Conservation (phyloP, 495 filamentous ascomycete species). For the Cladorrhinum samala region DNA sequence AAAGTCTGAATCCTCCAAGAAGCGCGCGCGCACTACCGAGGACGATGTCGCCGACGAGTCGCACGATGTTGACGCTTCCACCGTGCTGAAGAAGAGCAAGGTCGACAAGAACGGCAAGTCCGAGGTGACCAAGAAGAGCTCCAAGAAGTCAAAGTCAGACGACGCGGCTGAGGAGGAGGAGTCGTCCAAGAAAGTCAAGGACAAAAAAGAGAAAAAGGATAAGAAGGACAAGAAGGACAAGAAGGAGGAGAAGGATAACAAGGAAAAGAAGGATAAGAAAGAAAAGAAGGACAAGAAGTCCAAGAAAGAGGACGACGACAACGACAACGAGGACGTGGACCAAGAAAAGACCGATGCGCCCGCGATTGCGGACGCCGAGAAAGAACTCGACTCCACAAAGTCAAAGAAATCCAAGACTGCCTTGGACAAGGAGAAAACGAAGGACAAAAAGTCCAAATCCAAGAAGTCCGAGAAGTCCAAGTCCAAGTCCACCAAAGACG, state of each 20-base stretch:
- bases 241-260: constrained; percentile 19
- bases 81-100: constrained; percentile 32
- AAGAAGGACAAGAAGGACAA: constrained; percentile 35
- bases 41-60: constrained; percentile 23
- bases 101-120: constrained; percentile 26
- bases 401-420: constrained; percentile 25
- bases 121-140: constrained; percentile 36
- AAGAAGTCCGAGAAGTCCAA: too few species aligned
- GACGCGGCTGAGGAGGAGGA: constrained; percentile 28
- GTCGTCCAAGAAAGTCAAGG: constrained; percentile 22
- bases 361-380: constrained; percentile 18
- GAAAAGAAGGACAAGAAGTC: constrained; percentile 41
- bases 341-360: constrained; percentile 9
- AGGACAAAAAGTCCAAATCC: constrained; percentile 10
- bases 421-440: constrained; percentile 13
- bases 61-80: constrained; percentile 9
- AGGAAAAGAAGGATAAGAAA: constrained; percentile 32
- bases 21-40: constrained; percentile 27
- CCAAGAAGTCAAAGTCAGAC: constrained; percentile 34
- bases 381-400: constrained; percentile 25
- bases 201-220: constrained; percentile 41
- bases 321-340: constrained; percentile 13
- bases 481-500: constrained; percentile 5
- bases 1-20: constrained; percentile 24
- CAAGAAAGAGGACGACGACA: constrained; percentile 15